phyloP scores from a whole-genome alignment of 2,329 filamentous ascomycete species.

The Diplodia intermedia region DNA sequence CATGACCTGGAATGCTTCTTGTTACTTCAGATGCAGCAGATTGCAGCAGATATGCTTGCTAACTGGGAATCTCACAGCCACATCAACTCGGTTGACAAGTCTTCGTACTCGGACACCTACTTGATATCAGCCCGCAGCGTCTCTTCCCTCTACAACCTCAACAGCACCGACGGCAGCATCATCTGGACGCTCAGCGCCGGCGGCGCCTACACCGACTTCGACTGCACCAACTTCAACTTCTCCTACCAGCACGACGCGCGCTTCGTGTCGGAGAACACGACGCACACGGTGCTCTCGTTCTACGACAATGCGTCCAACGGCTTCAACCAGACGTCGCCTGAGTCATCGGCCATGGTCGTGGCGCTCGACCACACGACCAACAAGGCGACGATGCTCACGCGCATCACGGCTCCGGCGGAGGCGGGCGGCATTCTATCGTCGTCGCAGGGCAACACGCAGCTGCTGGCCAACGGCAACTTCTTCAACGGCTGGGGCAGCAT shows the following conservation, averaged over 20 bases:
- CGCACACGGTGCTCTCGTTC: slow-evolving; percentile 60
- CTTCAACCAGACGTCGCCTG: slow-evolving; percentile 49
- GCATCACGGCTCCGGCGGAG: slow-evolving; percentile 20
- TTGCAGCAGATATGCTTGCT: background rate
- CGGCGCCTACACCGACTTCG: slow-evolving; percentile 29
- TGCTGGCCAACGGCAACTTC: slow-evolving; percentile 61
- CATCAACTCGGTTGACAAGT: slow-evolving; percentile 63
- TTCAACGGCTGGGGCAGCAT: slow-evolving; percentile 64
- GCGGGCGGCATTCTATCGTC: slow-evolving; percentile 53
- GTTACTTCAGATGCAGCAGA: background rate
- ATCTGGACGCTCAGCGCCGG: slow-evolving; percentile 57
- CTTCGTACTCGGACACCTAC: slow-evolving; percentile 57
- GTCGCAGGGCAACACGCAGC: slow-evolving; percentile 61
- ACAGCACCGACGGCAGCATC: slow-evolving; percentile 55
- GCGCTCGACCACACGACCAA: slow-evolving; percentile 18
- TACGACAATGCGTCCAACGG: slow-evolving; percentile 63
- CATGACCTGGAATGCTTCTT: background rate
- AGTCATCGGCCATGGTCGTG: slow-evolving; percentile 33
- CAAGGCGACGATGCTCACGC: slow-evolving; percentile 33
- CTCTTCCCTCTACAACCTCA: slow-evolving; percentile 57
- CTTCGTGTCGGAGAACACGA: slow-evolving; percentile 54
- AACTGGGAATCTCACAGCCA: slow-evolving; percentile 44
- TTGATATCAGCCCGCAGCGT: slow-evolving; percentile 61
- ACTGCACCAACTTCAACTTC: slow-evolving; percentile 54
- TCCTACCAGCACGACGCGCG: slow-evolving; percentile 62